Evolutionary conservation across 2,329 filamentous ascomycete genomes (phyloP).

Genomic region (Acrocalymma vagum): DNA sequence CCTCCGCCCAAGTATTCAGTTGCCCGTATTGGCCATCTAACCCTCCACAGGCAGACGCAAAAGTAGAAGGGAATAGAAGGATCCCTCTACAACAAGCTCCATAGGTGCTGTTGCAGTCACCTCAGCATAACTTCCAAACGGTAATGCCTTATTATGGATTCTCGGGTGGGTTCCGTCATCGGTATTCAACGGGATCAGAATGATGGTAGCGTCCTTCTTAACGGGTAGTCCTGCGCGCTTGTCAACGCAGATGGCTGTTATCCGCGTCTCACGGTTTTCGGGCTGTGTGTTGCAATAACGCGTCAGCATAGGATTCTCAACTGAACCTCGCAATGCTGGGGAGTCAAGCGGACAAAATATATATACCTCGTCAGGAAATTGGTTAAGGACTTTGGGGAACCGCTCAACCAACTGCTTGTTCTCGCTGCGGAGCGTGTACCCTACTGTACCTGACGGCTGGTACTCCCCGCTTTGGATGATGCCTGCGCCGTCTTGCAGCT

Average conservation of each 20-base stretch:
- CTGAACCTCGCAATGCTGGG: background rate
- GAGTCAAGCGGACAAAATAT: background rate
- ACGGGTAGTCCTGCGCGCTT: background rate
- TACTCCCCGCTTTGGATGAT: background rate
- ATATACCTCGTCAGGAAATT: slow-evolving; percentile 2
- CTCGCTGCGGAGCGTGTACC: background rate
- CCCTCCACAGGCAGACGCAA: background rate
- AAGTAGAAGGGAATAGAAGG: slow-evolving; percentile 1
- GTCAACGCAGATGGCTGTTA: slow-evolving; percentile 1
- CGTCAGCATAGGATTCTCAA: background rate
- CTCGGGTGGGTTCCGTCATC: background rate
- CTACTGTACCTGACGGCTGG: background rate
- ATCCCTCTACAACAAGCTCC: background rate
- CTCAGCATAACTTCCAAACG: slow-evolving; percentile 1
- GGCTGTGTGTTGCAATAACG: background rate
- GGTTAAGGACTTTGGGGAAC: background rate
- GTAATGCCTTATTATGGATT: background rate
- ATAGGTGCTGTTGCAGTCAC: background rate
- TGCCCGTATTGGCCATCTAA: slow-evolving; percentile 1
- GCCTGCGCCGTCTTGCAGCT: background rate
- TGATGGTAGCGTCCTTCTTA: slow-evolving; percentile 1
- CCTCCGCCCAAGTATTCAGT: background rate
- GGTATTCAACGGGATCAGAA: background rate
- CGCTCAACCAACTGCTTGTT: background rate
- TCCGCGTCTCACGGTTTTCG: slow-evolving; percentile 1